These are phyloP conservation scores for Pseudoperonospora humuli DNA, from an alignment of 352 stramenopile genomes.

Conservation along the genomic window DNA sequence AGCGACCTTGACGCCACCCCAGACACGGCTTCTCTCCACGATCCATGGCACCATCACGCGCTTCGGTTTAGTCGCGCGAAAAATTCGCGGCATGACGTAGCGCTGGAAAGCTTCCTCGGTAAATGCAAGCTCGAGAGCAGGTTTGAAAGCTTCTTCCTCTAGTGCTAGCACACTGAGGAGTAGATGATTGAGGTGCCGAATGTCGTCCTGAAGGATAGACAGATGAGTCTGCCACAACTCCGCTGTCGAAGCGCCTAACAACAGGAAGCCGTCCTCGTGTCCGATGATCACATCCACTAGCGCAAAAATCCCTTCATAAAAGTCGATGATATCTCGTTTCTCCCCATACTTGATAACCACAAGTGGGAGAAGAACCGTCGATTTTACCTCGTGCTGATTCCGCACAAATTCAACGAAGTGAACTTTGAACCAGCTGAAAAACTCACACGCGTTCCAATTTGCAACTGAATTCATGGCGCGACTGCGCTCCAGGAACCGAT, in stretches of 20 bases:
- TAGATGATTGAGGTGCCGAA: slow-evolving; percentile 63
- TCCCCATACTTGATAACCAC: slow-evolving; percentile 50
- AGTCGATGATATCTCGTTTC: slow-evolving; percentile 51
- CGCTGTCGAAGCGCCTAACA: slow-evolving; percentile 37
- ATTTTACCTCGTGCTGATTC: slow-evolving; percentile 66
- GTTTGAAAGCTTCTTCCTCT: slow-evolving; percentile 57
- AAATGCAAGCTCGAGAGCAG: slow-evolving; percentile 55
- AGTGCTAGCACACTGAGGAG: slow-evolving; percentile 57
- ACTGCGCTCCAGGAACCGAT: slow-evolving; percentile 66
- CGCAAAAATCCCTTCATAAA: slow-evolving; percentile 60
- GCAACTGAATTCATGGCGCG: slow-evolving; percentile 29
- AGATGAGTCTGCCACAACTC: slow-evolving; percentile 41
- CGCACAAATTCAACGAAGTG: slow-evolving; percentile 76
- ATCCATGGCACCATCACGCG: slow-evolving; percentile 75
- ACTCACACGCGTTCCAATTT: slow-evolving; percentile 56
- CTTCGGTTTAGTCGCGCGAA: slow-evolving; percentile 56
- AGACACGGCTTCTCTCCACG: slow-evolving; percentile 63
- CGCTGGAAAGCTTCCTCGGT: slow-evolving; percentile 59
- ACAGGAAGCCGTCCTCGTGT: slow-evolving; percentile 48
- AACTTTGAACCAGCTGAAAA: slow-evolving; percentile 75
- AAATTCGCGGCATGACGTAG: slow-evolving; percentile 71
- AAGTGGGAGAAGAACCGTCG: slow-evolving; percentile 49
- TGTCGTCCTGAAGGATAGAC: slow-evolving; percentile 49
- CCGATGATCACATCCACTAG: slow-evolving; percentile 48
- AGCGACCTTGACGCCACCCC: slow-evolving; percentile 50